Evolutionary conservation across 768 basidiomycete species (phyloP).

Genomic region (Pisolithus sp.): DNA sequence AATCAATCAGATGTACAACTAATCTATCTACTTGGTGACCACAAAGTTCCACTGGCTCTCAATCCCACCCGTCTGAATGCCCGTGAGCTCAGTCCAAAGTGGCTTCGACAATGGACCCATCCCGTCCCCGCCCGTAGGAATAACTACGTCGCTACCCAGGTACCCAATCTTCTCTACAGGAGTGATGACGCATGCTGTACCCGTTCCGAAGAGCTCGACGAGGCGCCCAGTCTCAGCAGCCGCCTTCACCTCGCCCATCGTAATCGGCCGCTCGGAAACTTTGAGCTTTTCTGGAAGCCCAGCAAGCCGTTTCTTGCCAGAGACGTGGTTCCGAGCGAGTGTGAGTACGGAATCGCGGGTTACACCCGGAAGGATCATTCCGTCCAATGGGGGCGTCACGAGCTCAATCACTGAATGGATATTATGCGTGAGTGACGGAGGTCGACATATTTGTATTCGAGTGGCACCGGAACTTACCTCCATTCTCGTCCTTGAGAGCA

Average conservation of each 20-base stretch:
- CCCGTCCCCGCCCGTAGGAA: slow-evolving; percentile 60
- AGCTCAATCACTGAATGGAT: slow-evolving; percentile 41
- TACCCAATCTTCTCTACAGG: slow-evolving; percentile 54
- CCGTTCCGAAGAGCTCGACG: slow-evolving; percentile 46
- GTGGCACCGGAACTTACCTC: slow-evolving; percentile 35
- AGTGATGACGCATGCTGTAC: slow-evolving; percentile 49
- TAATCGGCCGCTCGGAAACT: slow-evolving; percentile 64
- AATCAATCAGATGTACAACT: not conserved
- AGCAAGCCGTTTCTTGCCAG: slow-evolving; percentile 37
- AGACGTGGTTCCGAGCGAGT: slow-evolving; percentile 52
- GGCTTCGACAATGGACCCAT: slow-evolving; percentile 63
- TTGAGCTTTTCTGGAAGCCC: slow-evolving; percentile 50
- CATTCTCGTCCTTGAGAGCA: slow-evolving; percentile 65
- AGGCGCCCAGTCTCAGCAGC: slow-evolving; percentile 36
- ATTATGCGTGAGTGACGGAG: no score
- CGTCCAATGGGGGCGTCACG: slow-evolving; percentile 59
- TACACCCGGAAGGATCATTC: slow-evolving; percentile 64
- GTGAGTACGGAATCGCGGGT: slow-evolving; percentile 49
- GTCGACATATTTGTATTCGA: no score
- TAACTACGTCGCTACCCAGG: slow-evolving; percentile 44
- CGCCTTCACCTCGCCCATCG: slow-evolving; percentile 67
- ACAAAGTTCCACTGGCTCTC: slow-evolving; percentile 75
- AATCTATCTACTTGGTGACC: slow-evolving; percentile 24
- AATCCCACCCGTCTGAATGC: slow-evolving; percentile 71
- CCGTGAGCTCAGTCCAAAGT: slow-evolving; percentile 44